Percentiles rank a stretch among this genome's conserved stretches.
Conservation (phyloP, 305 asterid species). For the Rubia occidens region DNA sequence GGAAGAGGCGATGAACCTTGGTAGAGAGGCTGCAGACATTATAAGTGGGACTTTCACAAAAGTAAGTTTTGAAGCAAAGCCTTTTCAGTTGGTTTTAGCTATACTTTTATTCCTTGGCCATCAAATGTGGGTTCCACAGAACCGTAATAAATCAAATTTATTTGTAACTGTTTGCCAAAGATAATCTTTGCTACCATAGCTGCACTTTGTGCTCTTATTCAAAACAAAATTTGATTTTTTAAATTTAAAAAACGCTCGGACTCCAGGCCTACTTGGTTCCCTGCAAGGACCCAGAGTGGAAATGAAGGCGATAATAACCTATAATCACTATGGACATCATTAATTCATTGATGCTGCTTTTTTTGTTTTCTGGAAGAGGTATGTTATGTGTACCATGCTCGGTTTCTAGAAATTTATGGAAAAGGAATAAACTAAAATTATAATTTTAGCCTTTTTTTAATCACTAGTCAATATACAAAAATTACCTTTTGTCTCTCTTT, state of each 20-base stretch:
- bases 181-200: not conserved
- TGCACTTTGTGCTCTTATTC: not conserved
- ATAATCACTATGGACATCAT: not conserved
- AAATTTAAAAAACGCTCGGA: not conserved
- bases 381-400: not conserved
- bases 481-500: not conserved
- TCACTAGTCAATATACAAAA: not conserved
- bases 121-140: not conserved
- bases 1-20: constrained; percentile 88
- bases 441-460: not conserved
- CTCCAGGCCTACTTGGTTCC: not conserved
- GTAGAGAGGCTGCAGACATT: constrained; percentile 94
- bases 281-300: not conserved
- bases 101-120: not conserved
- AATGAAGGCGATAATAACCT: no score
- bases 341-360: not conserved
- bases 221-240: not conserved
- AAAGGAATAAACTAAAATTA: not conserved
- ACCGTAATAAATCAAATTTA: not conserved
- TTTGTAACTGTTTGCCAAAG: not conserved
- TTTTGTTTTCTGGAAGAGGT: not conserved
- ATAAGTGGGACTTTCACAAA: constrained; percentile 82
- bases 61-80: constrained; percentile 35
- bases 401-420: not conserved
- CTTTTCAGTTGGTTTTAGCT: constrained; percentile 14